Evolutionary conservation across 352 stramenopile species (phyloP).

Genomic region (Globisporangium okanoganense): DNA sequence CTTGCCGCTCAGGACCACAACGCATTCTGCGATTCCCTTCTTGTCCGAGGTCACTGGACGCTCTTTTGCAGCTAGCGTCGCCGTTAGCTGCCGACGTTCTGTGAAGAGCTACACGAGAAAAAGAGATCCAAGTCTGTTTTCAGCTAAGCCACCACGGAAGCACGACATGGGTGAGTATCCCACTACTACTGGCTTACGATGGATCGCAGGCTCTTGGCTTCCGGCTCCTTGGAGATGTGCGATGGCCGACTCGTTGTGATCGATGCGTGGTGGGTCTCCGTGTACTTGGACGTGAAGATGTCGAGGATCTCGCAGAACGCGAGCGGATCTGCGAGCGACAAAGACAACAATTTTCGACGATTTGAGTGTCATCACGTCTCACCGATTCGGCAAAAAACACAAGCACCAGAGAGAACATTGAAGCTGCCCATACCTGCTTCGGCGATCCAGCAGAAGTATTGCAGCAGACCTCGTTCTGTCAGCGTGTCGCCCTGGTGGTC

Average conservation of each 20-base stretch:
- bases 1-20: slow-evolving; percentile 53
- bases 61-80: neutral
- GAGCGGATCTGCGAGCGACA: slow-evolving; percentile 36
- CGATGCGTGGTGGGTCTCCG: slow-evolving; percentile 48
- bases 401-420: too few relatives aligned
- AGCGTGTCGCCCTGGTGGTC: slow-evolving; percentile 32
- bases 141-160: neutral
- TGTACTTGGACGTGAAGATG: slow-evolving; percentile 53
- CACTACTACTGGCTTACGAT: slow-evolving; percentile 11
- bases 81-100: slow-evolving; percentile 7
- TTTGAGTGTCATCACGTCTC: too few relatives aligned
- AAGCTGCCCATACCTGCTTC: slow-evolving; percentile 39
- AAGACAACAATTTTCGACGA: too few relatives aligned
- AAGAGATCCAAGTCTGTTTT: neutral
- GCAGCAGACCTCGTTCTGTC: slow-evolving; percentile 50
- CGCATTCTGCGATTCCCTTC: slow-evolving; percentile 42
- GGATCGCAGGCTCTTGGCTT: slow-evolving; percentile 15
- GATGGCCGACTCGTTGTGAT: slow-evolving; percentile 23
- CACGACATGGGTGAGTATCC: neutral
- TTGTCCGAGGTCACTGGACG: neutral
- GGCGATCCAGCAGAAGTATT: slow-evolving; percentile 70
- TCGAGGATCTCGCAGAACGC: slow-evolving; percentile 58
- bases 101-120: slow-evolving; percentile 10
- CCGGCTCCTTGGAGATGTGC: slow-evolving; percentile 11
- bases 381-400: too few relatives aligned